Evolutionary conservation across 441 rosid genomes (phyloP), one percentile per base, ranked within the genome.

Genomic region (Theobroma grandiflorum): DNA sequence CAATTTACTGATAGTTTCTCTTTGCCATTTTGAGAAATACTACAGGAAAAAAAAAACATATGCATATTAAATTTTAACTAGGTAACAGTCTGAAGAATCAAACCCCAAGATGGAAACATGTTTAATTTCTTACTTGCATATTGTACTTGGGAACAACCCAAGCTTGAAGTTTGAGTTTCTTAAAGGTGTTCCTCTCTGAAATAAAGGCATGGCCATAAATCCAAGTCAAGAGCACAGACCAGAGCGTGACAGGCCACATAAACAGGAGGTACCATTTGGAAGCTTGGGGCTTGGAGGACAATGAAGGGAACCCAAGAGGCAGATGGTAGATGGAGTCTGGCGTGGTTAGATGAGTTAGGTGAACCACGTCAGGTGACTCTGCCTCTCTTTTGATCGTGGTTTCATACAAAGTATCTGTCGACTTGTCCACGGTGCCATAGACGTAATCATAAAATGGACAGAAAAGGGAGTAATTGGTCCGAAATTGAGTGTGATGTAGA

Each of bases 371-470:
- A 0, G 90, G 88, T 1, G 79, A 77, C 22, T 90, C 94, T 42
- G 81, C 89, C 31, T 62, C 78, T 77, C 85, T 77, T 45, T 79
- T 47, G 0, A 88, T 65, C 0, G 95, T 85, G 16, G 74, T 55
- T 68, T 87, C 85, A 18, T 91, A 77, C 63, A 87, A 31, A 0
- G 63, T 22, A 80, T 91, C 91, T 0, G 86, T 64, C 6, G 85
- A 82, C 63, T 80, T 84, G 86, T 94, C 98, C 61, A 82, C 74
- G 2, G 95, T 93, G 7, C 83, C 85, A 7, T 91, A 90, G 2
- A 90, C 77, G 77, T 86, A 91, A 78, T 93, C 97, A 42, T 91
- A 91, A 20, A 93, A 42, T 9, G 97, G 97, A 92, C 89, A 89
- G 85, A 90, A 91, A 3, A 93, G 88, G 1, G 85, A 85, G 81